Evolutionary conservation across 768 basidiomycete species (phyloP).

Genomic region (Daedaleopsis sinensis): DNA sequence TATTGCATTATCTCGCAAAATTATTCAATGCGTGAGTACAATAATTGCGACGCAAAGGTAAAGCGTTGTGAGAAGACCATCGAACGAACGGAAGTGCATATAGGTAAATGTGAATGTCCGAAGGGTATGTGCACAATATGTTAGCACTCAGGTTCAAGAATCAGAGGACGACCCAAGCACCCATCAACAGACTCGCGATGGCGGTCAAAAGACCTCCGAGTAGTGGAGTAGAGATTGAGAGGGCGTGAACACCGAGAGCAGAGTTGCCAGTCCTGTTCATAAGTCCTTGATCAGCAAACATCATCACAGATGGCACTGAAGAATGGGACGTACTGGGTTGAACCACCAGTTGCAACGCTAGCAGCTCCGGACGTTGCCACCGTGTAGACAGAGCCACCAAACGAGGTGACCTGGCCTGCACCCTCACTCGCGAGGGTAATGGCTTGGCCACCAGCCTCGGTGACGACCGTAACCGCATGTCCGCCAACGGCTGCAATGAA

Average conservation of each 20-base stretch:
- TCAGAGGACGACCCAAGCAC: slow-evolving; percentile 43
- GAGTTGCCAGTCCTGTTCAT: slow-evolving; percentile 18
- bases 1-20: background rate
- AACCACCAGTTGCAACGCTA: slow-evolving; percentile 35
- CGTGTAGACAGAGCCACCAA: slow-evolving; percentile 57
- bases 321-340: background rate
- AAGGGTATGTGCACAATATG: background rate
- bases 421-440: slow-evolving; percentile 57
- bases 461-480: slow-evolving; percentile 54
- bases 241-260: slow-evolving; percentile 19
- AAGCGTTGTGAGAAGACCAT: background rate
- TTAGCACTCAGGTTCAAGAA: background rate
- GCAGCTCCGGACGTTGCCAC: slow-evolving; percentile 39
- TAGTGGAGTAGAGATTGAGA: slow-evolving; percentile 28
- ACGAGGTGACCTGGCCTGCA: slow-evolving; percentile 47
- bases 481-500: slow-evolving; percentile 52
- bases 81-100: background rate
- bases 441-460: slow-evolving; percentile 58
- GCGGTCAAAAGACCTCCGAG: slow-evolving; percentile 34
- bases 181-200: slow-evolving; percentile 36
- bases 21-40: background rate
- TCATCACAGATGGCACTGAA: background rate
- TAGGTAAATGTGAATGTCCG: background rate
- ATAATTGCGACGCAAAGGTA: background rate
- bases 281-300: background rate